phyloP scores from a whole-genome alignment of 2,329 filamentous ascomycete species.

The Fusarium oligoseptatum region DNA sequence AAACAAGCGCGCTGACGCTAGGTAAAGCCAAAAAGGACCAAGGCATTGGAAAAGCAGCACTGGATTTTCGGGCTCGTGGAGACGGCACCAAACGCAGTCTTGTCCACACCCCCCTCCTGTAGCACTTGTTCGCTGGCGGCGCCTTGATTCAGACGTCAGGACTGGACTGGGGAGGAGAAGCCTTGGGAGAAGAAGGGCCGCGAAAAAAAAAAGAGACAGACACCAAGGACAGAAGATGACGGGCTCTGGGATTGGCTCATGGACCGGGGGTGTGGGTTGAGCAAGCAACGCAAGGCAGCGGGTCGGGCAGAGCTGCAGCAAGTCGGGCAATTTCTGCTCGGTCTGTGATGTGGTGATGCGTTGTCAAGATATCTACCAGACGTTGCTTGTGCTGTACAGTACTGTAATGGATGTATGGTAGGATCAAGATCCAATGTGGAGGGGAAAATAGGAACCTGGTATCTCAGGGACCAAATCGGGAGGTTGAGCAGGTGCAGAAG shows the following conservation, averaged over 20 bases:
- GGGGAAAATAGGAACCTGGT: slow-evolving; percentile 24
- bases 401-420: slow-evolving; percentile 40
- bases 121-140: slow-evolving; percentile 40
- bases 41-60: slow-evolving; percentile 51
- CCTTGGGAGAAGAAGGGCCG: slow-evolving; percentile 24
- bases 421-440: slow-evolving; percentile 38
- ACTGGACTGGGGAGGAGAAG: background rate
- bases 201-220: slow-evolving; percentile 33
- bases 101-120: slow-evolving; percentile 42
- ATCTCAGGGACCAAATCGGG: slow-evolving; percentile 39
- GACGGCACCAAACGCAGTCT: slow-evolving; percentile 31
- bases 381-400: slow-evolving; percentile 46
- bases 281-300: slow-evolving; percentile 43
- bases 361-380: slow-evolving; percentile 61
- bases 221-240: slow-evolving; percentile 24
- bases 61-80: slow-evolving; percentile 44
- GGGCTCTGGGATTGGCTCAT: slow-evolving; percentile 35
- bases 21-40: slow-evolving; percentile 43
- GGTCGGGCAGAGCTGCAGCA: slow-evolving; percentile 50
- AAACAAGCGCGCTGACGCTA: slow-evolving; percentile 52
- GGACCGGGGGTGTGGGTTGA: slow-evolving; percentile 36
- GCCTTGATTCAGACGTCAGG: slow-evolving; percentile 31
- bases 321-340: slow-evolving; percentile 45
- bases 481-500: slow-evolving; percentile 19
- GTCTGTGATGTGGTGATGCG: slow-evolving; percentile 59